Percentiles rank a stretch among this genome's conserved stretches.
phyloP scores from a whole-genome alignment of 1,284 basidiomycete genomes.

The Naganishia sp. region DNA sequence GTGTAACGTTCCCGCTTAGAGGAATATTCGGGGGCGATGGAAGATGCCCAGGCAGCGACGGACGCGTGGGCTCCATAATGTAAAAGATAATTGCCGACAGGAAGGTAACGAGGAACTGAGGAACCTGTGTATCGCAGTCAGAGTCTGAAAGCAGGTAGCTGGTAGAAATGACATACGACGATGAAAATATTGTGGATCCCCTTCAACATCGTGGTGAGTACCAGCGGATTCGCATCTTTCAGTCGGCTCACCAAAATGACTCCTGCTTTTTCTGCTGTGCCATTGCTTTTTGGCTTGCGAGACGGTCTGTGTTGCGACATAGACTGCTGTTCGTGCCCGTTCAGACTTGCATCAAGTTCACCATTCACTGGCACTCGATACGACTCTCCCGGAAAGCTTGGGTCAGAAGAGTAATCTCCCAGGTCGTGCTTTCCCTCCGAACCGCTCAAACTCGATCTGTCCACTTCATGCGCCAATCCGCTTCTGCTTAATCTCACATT shows the following conservation, averaged over 20 bases:
- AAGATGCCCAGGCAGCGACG: conserved; percentile 40
- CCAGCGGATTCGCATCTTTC: not conserved
- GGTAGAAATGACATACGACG: conserved; percentile 55
- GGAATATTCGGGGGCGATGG: conserved; percentile 33
- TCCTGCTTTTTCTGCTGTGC: conserved; percentile 78
- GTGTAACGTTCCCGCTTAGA: conserved; percentile 27
- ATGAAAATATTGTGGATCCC: conserved; percentile 90
- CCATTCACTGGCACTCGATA: not conserved
- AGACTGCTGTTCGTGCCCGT: not conserved
- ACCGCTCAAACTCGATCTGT: conserved; percentile 7
- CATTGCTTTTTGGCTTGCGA: conserved; percentile 6
- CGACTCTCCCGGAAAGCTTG: not conserved
- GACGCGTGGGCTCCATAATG: conserved; percentile 52
- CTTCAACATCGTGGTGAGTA: conserved; percentile 51
- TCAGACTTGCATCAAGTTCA: not conserved
- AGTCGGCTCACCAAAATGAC: conserved; percentile 63
- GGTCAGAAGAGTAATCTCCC: not conserved
- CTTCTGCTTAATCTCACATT: conserved; percentile 12
- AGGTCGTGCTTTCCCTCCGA: not conserved
- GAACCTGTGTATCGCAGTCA: conserved; percentile 43
- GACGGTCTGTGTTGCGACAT: not conserved
- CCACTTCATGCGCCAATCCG: conserved; percentile 9
- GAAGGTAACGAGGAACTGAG: conserved; percentile 60
- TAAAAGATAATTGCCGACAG: conserved; percentile 57
- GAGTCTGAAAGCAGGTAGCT: no score